These are phyloP conservation scores for Alternaria atra DNA, from an alignment of 2,329 filamentous ascomycete genomes.

Conservation along the genomic window DNA sequence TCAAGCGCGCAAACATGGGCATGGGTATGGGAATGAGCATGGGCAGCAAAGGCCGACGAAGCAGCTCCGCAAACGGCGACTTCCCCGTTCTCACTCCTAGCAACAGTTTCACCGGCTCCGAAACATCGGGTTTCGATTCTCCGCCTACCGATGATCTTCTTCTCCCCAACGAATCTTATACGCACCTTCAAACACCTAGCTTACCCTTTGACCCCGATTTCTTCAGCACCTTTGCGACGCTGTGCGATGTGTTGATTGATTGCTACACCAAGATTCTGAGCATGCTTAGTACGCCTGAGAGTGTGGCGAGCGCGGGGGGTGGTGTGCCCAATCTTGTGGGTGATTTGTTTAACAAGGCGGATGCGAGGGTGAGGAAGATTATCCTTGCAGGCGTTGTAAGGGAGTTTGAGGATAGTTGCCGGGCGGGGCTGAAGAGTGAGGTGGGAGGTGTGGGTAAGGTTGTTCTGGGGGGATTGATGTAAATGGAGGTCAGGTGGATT, in stretches of 20 bases:
- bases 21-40: slow-evolving; percentile 50
- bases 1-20: slow-evolving; percentile 54
- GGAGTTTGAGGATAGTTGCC: slow-evolving; percentile 90
- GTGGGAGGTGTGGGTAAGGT: slow-evolving; percentile 87
- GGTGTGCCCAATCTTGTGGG: slow-evolving; percentile 62
- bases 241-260: slow-evolving; percentile 95
- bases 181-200: slow-evolving; percentile 86
- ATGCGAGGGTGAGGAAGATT: slow-evolving; percentile 85
- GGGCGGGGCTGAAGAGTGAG: slow-evolving; percentile 79
- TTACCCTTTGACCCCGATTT: slow-evolving; percentile 97
- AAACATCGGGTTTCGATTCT: slow-evolving; percentile 39
- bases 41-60: slow-evolving; percentile 57
- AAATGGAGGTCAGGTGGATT: background rate
- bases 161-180: slow-evolving; percentile 81
- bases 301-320: slow-evolving; percentile 33
- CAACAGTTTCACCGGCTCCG: slow-evolving; percentile 37
- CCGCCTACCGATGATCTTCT: slow-evolving; percentile 37
- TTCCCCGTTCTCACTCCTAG: slow-evolving; percentile 33
- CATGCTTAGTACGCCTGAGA: slow-evolving; percentile 76
- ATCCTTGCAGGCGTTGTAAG: slow-evolving; percentile 86
- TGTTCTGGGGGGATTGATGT: slow-evolving; percentile 86
- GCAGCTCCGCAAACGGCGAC: slow-evolving; percentile 66
- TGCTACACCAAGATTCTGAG: slow-evolving; percentile 82
- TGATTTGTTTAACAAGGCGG: slow-evolving; percentile 90
- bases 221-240: slow-evolving; percentile 92